Evolutionary conservation across 1,284 basidiomycete species (phyloP), one percentile per base, ranked within the genome.

Genomic region (Cronartium ribicola): DNA sequence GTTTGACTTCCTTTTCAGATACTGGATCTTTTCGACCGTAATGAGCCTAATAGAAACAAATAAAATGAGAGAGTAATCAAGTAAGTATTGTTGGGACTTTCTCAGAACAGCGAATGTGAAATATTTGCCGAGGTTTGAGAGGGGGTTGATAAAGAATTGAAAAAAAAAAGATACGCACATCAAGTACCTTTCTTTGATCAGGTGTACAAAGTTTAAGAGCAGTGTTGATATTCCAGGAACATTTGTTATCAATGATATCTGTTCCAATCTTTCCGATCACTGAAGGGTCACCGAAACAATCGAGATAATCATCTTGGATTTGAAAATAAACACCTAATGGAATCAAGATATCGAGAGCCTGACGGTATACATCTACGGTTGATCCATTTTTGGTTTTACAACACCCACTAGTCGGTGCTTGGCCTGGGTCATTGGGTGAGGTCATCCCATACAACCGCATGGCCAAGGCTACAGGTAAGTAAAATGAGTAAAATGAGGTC

Each of bases 261-360:
- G 95, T 98, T 41, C 95, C 96, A 77, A 98, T 88, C 84, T 98
- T 98, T 77, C 95, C 96, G 72, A 98, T 91, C 78, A 91, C 87
- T 83, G 94, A 92, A 0, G 93, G 92, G 1, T 91, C 87, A 11
- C 90, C 93, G 67, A 90, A 90, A 81, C 89, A 96, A 83, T 98
- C 95, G 78, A 98, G 88, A 83, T 90, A 98, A 83, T 98, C 96
- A 83, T 98, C 95, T 83, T 98, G 95, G 66, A 96, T 87, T 84
- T 98, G 95, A 88, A 98, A 98, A 84, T 98, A 98, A 83, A 96
- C 94, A 75, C 96, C 95, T 76, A 98, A 86, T 8, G 92, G 92
- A 70, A 98, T 84, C 64, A 98, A 87, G 80, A 98, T 95, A 66
- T 88, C 86, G 67, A 89, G 85, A 0, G 95, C 91, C 77, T 88